phyloP scores from a whole-genome alignment of 2,329 filamentous ascomycete genomes.

The Pseudocercospora pini-densiflorae region DNA sequence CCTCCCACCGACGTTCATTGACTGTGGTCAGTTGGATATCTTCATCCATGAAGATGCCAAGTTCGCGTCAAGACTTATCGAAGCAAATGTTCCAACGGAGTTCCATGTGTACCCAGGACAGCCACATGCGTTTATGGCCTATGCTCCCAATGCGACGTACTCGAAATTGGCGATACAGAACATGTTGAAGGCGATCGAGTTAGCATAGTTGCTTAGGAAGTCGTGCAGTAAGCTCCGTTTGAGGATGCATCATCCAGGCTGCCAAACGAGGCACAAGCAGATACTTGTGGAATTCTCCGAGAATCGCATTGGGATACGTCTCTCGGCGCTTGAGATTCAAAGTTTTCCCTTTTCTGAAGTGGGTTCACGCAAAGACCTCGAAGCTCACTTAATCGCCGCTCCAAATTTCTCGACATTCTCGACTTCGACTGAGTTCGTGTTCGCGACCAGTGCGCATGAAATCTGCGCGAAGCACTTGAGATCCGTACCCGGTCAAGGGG shows the following conservation, averaged over 20 bases:
- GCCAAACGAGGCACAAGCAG: too few species aligned
- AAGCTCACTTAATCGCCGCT: not conserved
- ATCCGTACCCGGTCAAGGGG: not conserved
- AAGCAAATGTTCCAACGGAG: constrained; percentile 47
- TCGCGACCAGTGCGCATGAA: not conserved
- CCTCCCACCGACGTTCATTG: constrained; percentile 52
- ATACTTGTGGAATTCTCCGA: too few species aligned
- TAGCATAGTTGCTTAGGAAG: not conserved
- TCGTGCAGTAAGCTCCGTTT: not conserved
- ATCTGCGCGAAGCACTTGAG: not conserved
- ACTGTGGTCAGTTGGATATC: constrained; percentile 49
- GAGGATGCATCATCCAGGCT: too few species aligned
- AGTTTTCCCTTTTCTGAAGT: too few species aligned
- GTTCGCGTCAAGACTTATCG: constrained; percentile 47
- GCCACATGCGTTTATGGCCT: constrained; percentile 47
- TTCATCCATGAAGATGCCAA: constrained; percentile 49
- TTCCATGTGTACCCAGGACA: constrained; percentile 52
- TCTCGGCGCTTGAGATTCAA: too few species aligned
- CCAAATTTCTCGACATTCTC: not conserved
- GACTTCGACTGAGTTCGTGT: not conserved
- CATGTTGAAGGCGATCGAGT: constrained; percentile 16
- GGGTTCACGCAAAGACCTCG: not conserved
- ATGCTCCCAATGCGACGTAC: constrained; percentile 23
- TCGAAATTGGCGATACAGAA: constrained; percentile 24
- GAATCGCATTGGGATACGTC: too few species aligned